These are phyloP conservation scores for bread wheat (Triticum aestivum) DNA, from an alignment of 176 grass and related monocot species.

Conservation along the genomic window IWGSC_CS_RefSeq_v2.1 NC_057814.1:158646841-158647340, in stretches of 20 bases:
- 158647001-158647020: background rate
- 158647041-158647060: background rate
- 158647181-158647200: background rate
- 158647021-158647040: background rate
- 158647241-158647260: background rate
- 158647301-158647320: conserved; percentile 20
- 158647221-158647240: background rate
- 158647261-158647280: background rate
- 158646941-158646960: no score
- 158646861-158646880: background rate
- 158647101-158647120: background rate
- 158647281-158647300: conserved; percentile 1
- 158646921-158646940: background rate
- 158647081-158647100: background rate
- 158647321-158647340: conserved; percentile 17
- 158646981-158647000: no score
- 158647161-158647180: background rate
- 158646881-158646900: background rate
- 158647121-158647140: background rate
- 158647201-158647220: background rate
- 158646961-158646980: no score
- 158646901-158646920: background rate
- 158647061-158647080: background rate
- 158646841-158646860: background rate
- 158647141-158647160: background rate